A percentile compares a stretch with the other conserved stretches of the same genome.
Evolutionary conservation across 495 filamentous ascomycete species (phyloP).

Genomic region (Rhypophila decipiens): DNA sequence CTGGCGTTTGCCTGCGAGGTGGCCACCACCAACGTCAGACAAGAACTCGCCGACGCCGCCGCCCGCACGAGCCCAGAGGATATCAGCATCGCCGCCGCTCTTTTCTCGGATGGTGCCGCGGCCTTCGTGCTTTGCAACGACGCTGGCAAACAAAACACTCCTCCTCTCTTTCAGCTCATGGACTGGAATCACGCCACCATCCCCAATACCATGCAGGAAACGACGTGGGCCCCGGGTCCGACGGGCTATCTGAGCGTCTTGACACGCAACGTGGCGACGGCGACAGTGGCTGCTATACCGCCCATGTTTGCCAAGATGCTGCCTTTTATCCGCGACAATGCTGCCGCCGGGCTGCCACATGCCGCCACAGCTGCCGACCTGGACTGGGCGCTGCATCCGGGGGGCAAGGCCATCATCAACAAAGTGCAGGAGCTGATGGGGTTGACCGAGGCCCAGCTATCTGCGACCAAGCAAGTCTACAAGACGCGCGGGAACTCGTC

Average conservation of each 20-base stretch:
- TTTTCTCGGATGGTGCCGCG: slow-evolving; percentile 42
- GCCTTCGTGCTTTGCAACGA: slow-evolving; percentile 40
- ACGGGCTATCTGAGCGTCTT: slow-evolving; percentile 5
- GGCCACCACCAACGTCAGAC: slow-evolving; percentile 30
- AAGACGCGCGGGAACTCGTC: not conserved
- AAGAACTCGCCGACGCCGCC: slow-evolving; percentile 28
- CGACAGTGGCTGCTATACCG: slow-evolving; percentile 14
- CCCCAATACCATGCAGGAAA: not conserved
- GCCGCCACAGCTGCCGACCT: slow-evolving; percentile 18
- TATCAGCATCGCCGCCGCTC: slow-evolving; percentile 31
- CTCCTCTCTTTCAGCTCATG: not conserved
- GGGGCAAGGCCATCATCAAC: slow-evolving; percentile 40
- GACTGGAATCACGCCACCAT: not conserved
- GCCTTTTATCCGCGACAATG: not conserved
- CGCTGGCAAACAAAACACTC: slow-evolving; percentile 5
- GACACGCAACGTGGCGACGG: slow-evolving; percentile 23
- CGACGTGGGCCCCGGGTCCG: not conserved
- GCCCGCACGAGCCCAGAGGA: slow-evolving; percentile 14
- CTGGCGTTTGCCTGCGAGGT: slow-evolving; percentile 41
- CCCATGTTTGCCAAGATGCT: slow-evolving; percentile 3
- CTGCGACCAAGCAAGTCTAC: not conserved
- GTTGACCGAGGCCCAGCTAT: slow-evolving; percentile 30
- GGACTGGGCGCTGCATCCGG: slow-evolving; percentile 47
- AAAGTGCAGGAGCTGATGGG: slow-evolving; percentile 27
- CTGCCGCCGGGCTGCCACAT: not conserved